phyloP scores from a whole-genome alignment of 441 rosid genomes.

The Cnidoscolus chayamansa region DNA sequence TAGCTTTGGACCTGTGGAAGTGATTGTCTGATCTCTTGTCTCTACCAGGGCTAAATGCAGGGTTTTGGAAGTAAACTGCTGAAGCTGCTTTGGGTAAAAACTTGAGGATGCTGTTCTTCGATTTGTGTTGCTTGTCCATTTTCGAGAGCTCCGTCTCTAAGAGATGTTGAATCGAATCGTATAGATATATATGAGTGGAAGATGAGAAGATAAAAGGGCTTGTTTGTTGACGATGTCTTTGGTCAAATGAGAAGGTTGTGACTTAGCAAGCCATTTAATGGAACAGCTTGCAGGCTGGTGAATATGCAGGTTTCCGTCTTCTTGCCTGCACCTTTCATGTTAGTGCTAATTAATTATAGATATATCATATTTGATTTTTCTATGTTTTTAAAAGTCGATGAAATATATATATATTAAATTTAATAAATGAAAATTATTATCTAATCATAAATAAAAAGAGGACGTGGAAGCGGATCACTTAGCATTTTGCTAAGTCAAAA shows the following conservation, averaged over 20 bases:
- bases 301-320: no score
- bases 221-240: constrained; percentile 13
- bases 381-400: no score
- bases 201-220: background rate
- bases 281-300: no score
- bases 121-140: constrained; percentile 47
- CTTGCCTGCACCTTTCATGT: no score
- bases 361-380: no score
- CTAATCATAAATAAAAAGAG: no score
- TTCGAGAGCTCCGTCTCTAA: background rate
- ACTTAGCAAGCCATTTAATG: constrained; percentile 3
- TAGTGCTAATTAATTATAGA: no score
- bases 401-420: no score
- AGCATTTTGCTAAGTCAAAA: no score
- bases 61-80: constrained; percentile 47
- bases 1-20: constrained; percentile 27
- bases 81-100: constrained; percentile 59
- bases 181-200: background rate
- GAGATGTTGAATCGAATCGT: background rate
- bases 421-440: no score
- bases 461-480: no score
- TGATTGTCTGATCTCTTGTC: constrained; percentile 37
- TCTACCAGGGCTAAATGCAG: constrained; percentile 61
- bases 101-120: constrained; percentile 50
- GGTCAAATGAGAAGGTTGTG: constrained; percentile 8